Evolutionary conservation across 371 early-diverging fungal genomes (phyloP).

Genomic region (Mucor plumbeus): DNA sequence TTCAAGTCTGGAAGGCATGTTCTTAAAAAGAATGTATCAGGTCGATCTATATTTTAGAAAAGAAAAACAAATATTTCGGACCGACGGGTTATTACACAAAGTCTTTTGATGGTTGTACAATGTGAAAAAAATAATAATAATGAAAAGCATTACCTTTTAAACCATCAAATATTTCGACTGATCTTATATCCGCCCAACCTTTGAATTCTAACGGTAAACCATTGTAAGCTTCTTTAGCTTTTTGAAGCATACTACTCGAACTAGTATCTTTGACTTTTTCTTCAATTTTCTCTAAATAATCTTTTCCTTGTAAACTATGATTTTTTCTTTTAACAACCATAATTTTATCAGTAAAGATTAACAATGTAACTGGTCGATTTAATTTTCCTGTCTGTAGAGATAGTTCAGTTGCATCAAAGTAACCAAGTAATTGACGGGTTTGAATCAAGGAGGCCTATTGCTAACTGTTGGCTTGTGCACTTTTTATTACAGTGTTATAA

Average conservation of each 20-base stretch:
- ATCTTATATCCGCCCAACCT: slow-evolving; percentile 53
- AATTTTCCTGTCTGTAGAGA: slow-evolving; percentile 36
- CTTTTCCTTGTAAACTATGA: slow-evolving; percentile 30
- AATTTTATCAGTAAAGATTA: slow-evolving; percentile 50
- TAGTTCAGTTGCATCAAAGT: slow-evolving; percentile 50
- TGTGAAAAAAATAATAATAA: background rate
- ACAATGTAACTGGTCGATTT: slow-evolving; percentile 43
- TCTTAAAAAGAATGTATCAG: slow-evolving; percentile 44
- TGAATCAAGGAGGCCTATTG: slow-evolving; percentile 32
- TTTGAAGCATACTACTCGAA: slow-evolving; percentile 31
- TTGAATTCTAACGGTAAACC: slow-evolving; percentile 40
- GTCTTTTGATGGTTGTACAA: background rate
- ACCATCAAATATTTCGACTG: slow-evolving; percentile 50
- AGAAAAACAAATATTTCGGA: slow-evolving; percentile 20
- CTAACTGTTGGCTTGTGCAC: background rate
- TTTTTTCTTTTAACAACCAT: slow-evolving; percentile 47
- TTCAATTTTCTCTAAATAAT: slow-evolving; percentile 25
- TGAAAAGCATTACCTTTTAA: slow-evolving; percentile 42
- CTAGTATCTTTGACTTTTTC: slow-evolving; percentile 26
- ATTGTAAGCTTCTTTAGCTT: slow-evolving; percentile 15
- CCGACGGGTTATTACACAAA: slow-evolving; percentile 14
- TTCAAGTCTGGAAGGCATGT: slow-evolving; percentile 27
- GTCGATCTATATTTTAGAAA: slow-evolving; percentile 32
- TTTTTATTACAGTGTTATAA: background rate
- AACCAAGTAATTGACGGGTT: slow-evolving; percentile 42